These are phyloP conservation scores for Phytopythium helicoides DNA, from an alignment of 352 stramenopile genomes.

Conservation along the genomic window DNA sequence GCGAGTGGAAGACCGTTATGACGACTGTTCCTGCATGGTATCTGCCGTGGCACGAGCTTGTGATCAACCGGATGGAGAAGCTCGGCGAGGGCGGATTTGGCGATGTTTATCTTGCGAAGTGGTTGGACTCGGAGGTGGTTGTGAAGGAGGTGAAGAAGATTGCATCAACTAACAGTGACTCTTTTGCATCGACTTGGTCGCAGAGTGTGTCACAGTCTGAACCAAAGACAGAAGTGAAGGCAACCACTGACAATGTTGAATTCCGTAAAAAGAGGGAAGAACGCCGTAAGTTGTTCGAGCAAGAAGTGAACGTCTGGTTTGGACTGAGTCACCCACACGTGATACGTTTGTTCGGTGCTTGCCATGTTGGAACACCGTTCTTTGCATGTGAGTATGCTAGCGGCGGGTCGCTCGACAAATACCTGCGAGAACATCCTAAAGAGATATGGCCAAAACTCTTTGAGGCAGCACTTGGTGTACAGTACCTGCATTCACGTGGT, in stretches of 20 bases:
- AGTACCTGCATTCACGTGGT: constrained; percentile 36
- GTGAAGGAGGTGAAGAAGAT: constrained; percentile 15
- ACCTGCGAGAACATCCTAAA: constrained; percentile 1
- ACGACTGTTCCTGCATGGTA: background rate
- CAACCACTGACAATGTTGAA: background rate
- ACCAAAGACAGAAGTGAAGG: background rate
- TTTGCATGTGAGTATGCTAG: constrained; percentile 14
- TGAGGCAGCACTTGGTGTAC: constrained; percentile 35
- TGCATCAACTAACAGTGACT: no score
- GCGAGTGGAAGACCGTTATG: background rate
- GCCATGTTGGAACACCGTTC: constrained; percentile 9
- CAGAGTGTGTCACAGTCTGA: no score
- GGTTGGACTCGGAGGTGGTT: constrained; percentile 16
- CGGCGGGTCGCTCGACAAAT: constrained; percentile 9
- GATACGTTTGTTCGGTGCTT: constrained; percentile 11
- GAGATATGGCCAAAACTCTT: constrained; percentile 16
- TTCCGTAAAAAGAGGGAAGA: no score
- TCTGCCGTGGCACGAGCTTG: constrained; percentile 5
- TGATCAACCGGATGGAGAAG: background rate
- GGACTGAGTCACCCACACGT: constrained; percentile 8
- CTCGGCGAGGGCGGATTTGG: constrained; percentile 2
- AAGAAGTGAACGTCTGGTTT: constrained; percentile 15
- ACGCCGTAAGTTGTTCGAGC: constrained; percentile 10
- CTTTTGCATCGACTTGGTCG: no score
- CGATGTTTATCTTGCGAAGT: constrained; percentile 12